Base-by-base conservation (phyloP, 352 stramenopile genomes). In the Globisporangium canariense region DNA sequence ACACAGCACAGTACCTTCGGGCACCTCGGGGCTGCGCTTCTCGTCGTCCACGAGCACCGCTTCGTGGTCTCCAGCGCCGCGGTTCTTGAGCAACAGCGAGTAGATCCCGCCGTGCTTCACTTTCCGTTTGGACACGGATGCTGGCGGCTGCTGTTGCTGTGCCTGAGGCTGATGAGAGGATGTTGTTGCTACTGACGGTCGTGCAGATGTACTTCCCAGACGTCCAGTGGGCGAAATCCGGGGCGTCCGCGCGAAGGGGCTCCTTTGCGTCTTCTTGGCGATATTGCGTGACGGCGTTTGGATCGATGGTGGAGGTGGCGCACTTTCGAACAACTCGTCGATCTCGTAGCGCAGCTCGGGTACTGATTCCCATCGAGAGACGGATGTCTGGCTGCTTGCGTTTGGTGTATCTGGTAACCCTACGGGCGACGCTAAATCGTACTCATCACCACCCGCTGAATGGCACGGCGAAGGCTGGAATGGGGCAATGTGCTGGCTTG, bases 81-180 rank as follows among this genome's bases (percentile, higher is more conserved):
- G 75, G 62, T 88, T 86, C 69, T 90, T 88, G 25, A 93, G 69
- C 46, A 93, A 59, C 41, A 93, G 62, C 47, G 85, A 86, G 66
- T 93, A 93, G 53, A 93, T 91, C 2, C 85, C 85, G 13, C 85
- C 85, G 49, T 93, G 85, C 16, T 83, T 88, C 25, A 77, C 64
- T 58, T 93, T 90, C 13, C 66, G 62, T 62, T 81, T 78, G 5
- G 73, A 62, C 34, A 82, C 77, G 1, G 74, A 60, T 22, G 54
- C 38, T 30, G 45, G 49, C 10, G 20, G 49, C 28, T 34, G 53
- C 7, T 49, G 45, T 8, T 58, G 50, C 9, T 46, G 51, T 25
- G 20, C 25, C 25, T 41, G 60, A 20, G 41, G 20, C 20, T 36
- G 32, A 36, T 36, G 32, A 8, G 25, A 1, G 30, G 18, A 4